Evolutionary conservation across 2,329 filamentous ascomycete genomes (phyloP), one percentile per base, ranked within the genome.

Genomic region (Apiospora rasikravindrae): DNA sequence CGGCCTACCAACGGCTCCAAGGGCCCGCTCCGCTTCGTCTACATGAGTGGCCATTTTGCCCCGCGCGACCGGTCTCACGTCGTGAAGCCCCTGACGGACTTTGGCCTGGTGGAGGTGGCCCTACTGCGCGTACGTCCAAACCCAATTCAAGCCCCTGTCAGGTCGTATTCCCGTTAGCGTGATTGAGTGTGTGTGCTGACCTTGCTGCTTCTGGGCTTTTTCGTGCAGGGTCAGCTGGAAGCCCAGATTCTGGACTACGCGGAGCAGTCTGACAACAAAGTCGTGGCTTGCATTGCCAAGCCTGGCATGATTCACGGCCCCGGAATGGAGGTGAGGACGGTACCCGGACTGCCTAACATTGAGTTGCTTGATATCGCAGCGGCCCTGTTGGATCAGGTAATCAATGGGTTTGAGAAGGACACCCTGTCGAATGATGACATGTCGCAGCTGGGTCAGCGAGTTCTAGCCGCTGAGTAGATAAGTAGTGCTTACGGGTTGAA

Each of bases 1-100:
- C 70, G 64, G 49, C 45, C 45, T 10, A n/a, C 6, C 45, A 2
- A 10, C 45, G 22, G 45, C 45, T 49, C 45, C 33, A 33, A 70
- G 57, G 75, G 73, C 14, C 81, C 82, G 1, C 78, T 84, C 64
- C 79, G 79, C 3, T 84, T 84, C 71, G 67, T 84, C 16, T 83
- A 84, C 73, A 77, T 81, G n/a, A 82, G 80, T 67, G 81, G 80
- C 8, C 66, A 67, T 26, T 67, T 53, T 33, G 66, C 73, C 40
- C 66, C 69, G 16, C 40, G 71, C 16, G 69, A 49, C 19, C 45
- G 45, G 22, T 49, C 45, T n/a, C 45, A n/a, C 22, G 22, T 66
- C 22, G 70, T 71, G 10, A 77, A 76, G 2, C 76, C 74, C 2
- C 74, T 79, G 49, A 74, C 75, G 10, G 79, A 80, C 29, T 77